Conservation (phyloP, 2,329 filamentous ascomycete genomes). For the Fusarium concolor region DNA sequence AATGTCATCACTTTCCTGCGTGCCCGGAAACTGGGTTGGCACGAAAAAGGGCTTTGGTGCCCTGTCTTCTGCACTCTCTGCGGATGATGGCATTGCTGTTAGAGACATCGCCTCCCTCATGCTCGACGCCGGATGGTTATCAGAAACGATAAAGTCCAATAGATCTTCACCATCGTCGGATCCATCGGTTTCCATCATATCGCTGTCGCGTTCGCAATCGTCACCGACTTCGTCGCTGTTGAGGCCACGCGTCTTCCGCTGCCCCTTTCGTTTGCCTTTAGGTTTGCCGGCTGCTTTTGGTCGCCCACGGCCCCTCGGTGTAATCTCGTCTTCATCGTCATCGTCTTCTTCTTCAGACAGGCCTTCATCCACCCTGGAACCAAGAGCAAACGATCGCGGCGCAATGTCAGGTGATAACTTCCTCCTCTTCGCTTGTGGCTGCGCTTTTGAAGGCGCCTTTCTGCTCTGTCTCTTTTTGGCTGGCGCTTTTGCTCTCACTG, state of each 20-base stretch:
- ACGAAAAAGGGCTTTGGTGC: slow-evolving; percentile 52
- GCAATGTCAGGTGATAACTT: slow-evolving; percentile 26
- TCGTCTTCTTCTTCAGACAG: slow-evolving; percentile 27
- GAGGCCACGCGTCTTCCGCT: slow-evolving; percentile 47
- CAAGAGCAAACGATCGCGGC: slow-evolving; percentile 16
- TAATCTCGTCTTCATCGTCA: slow-evolving; percentile 36
- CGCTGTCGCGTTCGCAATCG: slow-evolving; percentile 63
- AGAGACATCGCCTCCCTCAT: slow-evolving; percentile 49
- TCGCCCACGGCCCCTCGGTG: slow-evolving; percentile 24
- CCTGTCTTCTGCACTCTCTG: slow-evolving; percentile 16
- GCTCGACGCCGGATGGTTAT: slow-evolving; percentile 58
- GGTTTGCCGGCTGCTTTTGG: slow-evolving; percentile 32
- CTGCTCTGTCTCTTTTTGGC: slow-evolving; percentile 29
- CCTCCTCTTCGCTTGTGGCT: slow-evolving; percentile 40
- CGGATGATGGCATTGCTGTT: slow-evolving; percentile 42
- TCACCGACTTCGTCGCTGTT: slow-evolving; percentile 63
- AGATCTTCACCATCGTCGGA: slow-evolving; percentile 64
- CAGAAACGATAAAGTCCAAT: slow-evolving; percentile 67
- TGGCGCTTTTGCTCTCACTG: neutral
- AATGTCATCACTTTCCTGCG: slow-evolving; percentile 57
- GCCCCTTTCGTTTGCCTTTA: slow-evolving; percentile 40
- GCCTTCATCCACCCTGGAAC: slow-evolving; percentile 33
- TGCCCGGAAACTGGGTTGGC: slow-evolving; percentile 53
- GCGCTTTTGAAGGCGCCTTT: slow-evolving; percentile 25
- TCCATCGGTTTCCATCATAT: slow-evolving; percentile 59